A percentile compares a stretch with the other conserved stretches of the same genome.
Evolutionary conservation across 2,329 filamentous ascomycete species (phyloP).

Genomic region (Xylariaceae sp.): DNA sequence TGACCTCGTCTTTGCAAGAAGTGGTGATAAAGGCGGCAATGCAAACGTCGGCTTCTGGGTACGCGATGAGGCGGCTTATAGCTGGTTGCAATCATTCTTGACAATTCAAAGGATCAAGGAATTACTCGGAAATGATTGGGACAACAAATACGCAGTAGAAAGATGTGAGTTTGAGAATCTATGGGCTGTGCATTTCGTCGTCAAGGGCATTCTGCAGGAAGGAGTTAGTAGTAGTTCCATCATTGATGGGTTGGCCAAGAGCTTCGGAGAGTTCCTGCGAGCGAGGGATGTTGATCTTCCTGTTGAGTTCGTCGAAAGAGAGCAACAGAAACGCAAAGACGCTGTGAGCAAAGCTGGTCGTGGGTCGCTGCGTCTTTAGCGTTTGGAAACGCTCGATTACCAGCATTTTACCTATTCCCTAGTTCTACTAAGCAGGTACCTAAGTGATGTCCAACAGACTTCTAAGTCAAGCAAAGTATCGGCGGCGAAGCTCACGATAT

Average conservation of each 20-base stretch:
- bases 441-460: too few species aligned
- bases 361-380: background rate
- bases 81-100: slow-evolving; percentile 38
- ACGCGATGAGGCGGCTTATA: slow-evolving; percentile 37
- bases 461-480: too few species aligned
- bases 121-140: slow-evolving; percentile 42
- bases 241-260: slow-evolving; percentile 51
- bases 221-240: slow-evolving; percentile 47
- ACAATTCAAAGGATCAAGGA: slow-evolving; percentile 34
- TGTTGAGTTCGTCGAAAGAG: background rate
- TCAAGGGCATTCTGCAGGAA: slow-evolving; percentile 44
- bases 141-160: slow-evolving; percentile 41
- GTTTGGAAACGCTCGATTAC: too few species aligned
- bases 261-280: slow-evolving; percentile 35
- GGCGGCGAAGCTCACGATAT: too few species aligned
- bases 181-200: slow-evolving; percentile 48
- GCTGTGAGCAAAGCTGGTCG: background rate
- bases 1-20: slow-evolving; percentile 22
- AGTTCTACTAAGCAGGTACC: too few species aligned
- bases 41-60: slow-evolving; percentile 35
- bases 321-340: background rate
- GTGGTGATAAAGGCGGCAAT: slow-evolving; percentile 27
- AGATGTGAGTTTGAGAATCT: slow-evolving; percentile 46
- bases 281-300: slow-evolving; percentile 22
- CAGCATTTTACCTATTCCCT: too few species aligned